Conservation (phyloP, 208 protist species). For the Novymonas esmeraldas region DNA sequence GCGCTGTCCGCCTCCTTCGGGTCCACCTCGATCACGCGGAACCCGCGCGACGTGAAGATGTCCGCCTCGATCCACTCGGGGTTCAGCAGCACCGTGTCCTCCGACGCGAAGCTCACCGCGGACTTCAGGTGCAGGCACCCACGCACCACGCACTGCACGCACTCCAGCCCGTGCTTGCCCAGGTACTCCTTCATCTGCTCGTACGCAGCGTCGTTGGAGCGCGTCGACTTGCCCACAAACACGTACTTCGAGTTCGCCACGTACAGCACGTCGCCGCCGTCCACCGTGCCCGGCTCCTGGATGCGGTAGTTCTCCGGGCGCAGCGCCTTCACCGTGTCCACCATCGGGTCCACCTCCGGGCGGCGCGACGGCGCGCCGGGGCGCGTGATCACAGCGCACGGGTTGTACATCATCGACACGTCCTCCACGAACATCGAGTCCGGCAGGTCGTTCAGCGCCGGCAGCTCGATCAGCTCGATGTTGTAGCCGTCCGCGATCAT, state of each 20-base stretch:
- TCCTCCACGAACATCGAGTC: slow-evolving; percentile 66
- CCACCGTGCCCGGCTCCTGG: slow-evolving; percentile 41
- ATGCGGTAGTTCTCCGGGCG: slow-evolving; percentile 44
- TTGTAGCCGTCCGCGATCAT: slow-evolving; percentile 46
- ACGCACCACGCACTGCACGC: slow-evolving; percentile 36
- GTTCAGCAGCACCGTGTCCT: slow-evolving; percentile 45
- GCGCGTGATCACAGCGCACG: slow-evolving; percentile 49
- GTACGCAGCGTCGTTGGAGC: slow-evolving; percentile 50
- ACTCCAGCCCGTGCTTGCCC: slow-evolving; percentile 45
- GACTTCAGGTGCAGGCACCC: slow-evolving; percentile 55
- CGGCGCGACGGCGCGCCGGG: slow-evolving; percentile 48
- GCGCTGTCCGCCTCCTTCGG: slow-evolving; percentile 35
- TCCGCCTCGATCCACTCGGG: slow-evolving; percentile 33
- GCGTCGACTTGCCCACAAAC: slow-evolving; percentile 54
- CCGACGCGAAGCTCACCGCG: slow-evolving; percentile 36
- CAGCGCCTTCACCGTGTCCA: slow-evolving; percentile 31
- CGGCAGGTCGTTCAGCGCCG: slow-evolving; percentile 42
- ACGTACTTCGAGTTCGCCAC: slow-evolving; percentile 49
- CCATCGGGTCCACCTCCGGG: slow-evolving; percentile 45
- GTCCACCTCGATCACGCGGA: slow-evolving; percentile 41
- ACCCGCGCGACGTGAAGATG: slow-evolving; percentile 52
- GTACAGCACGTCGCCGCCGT: slow-evolving; percentile 55
- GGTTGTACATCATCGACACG: slow-evolving; percentile 51
- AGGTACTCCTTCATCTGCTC: slow-evolving; percentile 53
- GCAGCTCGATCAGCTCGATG: slow-evolving; percentile 49